Evolutionary conservation across 352 stramenopile genomes (phyloP).

Genomic region (Pythium volutum): DNA sequence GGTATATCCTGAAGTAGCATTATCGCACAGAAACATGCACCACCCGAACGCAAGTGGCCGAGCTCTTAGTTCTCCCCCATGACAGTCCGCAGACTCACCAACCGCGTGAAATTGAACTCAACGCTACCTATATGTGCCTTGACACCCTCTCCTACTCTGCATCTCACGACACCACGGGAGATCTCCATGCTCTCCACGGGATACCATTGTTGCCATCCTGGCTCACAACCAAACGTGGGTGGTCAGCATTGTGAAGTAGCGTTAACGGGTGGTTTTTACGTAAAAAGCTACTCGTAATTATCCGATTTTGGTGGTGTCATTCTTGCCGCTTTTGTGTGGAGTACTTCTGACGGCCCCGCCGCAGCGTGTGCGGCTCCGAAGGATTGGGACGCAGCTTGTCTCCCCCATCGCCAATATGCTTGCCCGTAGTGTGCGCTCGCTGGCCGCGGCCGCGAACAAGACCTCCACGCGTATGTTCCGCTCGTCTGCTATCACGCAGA

Average conservation of each 20-base stretch:
- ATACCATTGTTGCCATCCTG: not conserved
- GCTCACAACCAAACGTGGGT: conserved; percentile 5
- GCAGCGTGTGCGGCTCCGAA: conserved; percentile 17
- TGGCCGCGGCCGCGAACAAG: conserved; percentile 32
- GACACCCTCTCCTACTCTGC: not conserved
- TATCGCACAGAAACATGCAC: conserved; percentile 26
- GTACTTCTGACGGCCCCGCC: no score
- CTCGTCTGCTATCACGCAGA: conserved; percentile 39
- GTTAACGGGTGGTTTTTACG: conserved; percentile 7
- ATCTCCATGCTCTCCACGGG: not conserved
- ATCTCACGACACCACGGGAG: not conserved
- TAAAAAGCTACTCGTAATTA: conserved; percentile 20
- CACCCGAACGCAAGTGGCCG: conserved; percentile 2
- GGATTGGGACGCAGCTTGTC: conserved; percentile 20
- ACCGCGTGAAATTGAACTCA: not conserved
- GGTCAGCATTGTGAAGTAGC: conserved; percentile 20
- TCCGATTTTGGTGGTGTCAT: conserved; percentile 27
- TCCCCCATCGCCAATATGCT: conserved; percentile 39
- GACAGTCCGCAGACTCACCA: not conserved
- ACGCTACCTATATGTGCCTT: not conserved
- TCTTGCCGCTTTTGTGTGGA: conserved; percentile 20
- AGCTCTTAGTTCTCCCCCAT: not conserved
- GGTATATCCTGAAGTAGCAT: conserved; percentile 20
- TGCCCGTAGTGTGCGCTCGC: conserved; percentile 50
- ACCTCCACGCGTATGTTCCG: conserved; percentile 37